Percentiles rank a stretch among this genome's conserved stretches.
Evolutionary conservation across 441 rosid genomes (phyloP).

Genomic region (Populus tomentosa): DNA sequence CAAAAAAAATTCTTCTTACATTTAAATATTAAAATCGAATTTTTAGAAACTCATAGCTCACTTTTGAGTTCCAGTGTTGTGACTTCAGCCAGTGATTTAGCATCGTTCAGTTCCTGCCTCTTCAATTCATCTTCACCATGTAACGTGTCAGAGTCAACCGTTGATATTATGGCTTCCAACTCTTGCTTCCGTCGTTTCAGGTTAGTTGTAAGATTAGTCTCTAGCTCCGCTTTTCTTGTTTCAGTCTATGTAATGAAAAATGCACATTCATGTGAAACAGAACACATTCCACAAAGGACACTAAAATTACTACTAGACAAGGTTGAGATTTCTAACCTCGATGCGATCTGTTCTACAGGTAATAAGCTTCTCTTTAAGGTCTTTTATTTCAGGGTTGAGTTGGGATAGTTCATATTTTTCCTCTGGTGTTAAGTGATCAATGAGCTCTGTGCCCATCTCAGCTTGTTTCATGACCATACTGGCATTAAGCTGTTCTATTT

Average conservation of each 20-base stretch:
- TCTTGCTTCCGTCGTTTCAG: slow-evolving; percentile 94
- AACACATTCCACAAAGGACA: slow-evolving; percentile 7
- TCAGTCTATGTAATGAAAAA: slow-evolving; percentile 51
- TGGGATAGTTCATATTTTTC: slow-evolving; percentile 71
- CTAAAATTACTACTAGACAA: not conserved
- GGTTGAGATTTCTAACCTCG: slow-evolving; percentile 53
- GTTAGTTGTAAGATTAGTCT: slow-evolving; percentile 87
- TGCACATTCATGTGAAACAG: slow-evolving; percentile 12
- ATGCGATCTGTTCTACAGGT: slow-evolving; percentile 75
- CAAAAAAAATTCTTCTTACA: not conserved
- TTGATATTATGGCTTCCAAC: slow-evolving; percentile 71
- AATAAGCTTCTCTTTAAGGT: slow-evolving; percentile 68
- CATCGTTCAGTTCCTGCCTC: slow-evolving; percentile 75
- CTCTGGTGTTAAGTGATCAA: slow-evolving; percentile 86
- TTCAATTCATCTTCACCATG: slow-evolving; percentile 63
- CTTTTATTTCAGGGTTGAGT: slow-evolving; percentile 79
- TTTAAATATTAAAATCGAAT: slow-evolving; percentile 7
- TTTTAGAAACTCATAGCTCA: slow-evolving; percentile 24
- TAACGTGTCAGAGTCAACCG: slow-evolving; percentile 62
- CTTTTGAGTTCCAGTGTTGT: slow-evolving; percentile 61
- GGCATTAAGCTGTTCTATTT: slow-evolving; percentile 79
- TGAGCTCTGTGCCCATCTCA: slow-evolving; percentile 96
- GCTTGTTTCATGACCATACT: slow-evolving; percentile 74
- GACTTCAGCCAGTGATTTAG: slow-evolving; percentile 58
- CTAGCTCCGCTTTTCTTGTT: slow-evolving; percentile 96